Base-by-base conservation (phyloP, 2,329 filamentous ascomycete genomes). In the Graphiopsis chlorocephala region DNA sequence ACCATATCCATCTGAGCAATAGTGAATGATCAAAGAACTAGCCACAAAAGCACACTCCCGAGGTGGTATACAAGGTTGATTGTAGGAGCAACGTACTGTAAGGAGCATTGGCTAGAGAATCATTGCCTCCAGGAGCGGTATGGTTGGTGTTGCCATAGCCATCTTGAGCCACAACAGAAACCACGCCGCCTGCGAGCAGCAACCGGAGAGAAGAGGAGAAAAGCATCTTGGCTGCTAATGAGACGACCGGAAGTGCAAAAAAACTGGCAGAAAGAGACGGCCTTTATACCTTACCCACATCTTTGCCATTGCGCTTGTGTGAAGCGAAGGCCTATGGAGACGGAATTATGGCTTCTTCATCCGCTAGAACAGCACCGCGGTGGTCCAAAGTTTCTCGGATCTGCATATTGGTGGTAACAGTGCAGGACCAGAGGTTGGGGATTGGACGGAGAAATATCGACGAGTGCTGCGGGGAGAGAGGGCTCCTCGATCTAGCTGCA, bases 41-140 rank as follows among this genome's bases (percentile, higher is more conserved):
- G 2, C n/a, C n/a, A 45, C 38, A 45, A 12, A 11, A 11, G 14
- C 38, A 20, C n/a, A 11, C 8, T 7, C 25, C 14, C 25, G 20
- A 6, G 20, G 11, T 28, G 12, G 23, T 17, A n/a, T 10, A 26
- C 17, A 52, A 45, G 8, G n/a, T 11, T n/a, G 14, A 8, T 52
- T 14, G 15, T 28, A 10, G n/a, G 8, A 12, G 50, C 12, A 2
- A 33, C 58, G 20, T 50, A 58, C 60, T 48, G 85, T 67, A 72
- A 6, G 68, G 68, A 2, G 82, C 79, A 28, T 66, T 79, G 74
- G 67, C 80, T 17, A 73, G 63, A 17, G 72, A 70, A 10, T 58
- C 64, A 45, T 69, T 69, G 29, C 35, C 33, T 35, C 53, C 53
- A 14, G 53, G 31, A 20, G 29, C 14, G 31, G 53, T 38, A 15